Percentiles rank a stretch among this genome's conserved stretches.
Evolutionary conservation across 73 alveolate genomes (phyloP).

Genomic region (Symbiodinium pilosum): DNA sequence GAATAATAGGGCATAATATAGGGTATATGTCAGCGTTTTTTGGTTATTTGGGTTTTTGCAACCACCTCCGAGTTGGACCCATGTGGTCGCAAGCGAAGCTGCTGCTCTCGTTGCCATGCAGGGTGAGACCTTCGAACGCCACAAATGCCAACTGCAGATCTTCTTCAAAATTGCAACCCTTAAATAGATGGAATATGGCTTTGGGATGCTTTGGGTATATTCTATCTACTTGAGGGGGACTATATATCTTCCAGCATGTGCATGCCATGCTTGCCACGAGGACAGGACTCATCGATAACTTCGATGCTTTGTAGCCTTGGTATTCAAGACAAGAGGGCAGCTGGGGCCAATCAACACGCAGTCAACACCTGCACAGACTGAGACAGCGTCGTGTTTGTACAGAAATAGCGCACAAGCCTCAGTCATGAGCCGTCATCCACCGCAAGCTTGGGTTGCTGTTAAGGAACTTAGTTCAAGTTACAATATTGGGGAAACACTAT

Average conservation of each 20-base stretch:
- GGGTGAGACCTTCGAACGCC: slow-evolving; percentile 78
- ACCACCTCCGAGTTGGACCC: slow-evolving; percentile 73
- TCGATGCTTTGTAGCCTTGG: slow-evolving; percentile 54
- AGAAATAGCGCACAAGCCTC: slow-evolving; percentile 87
- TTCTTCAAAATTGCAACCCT: too few relatives aligned
- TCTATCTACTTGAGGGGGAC: too few relatives aligned
- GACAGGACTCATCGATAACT: slow-evolving; percentile 63
- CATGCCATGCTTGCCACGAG: background rate
- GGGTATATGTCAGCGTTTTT: background rate
- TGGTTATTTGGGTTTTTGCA: too few relatives aligned
- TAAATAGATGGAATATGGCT: too few relatives aligned
- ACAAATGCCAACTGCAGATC: background rate
- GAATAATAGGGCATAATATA: background rate
- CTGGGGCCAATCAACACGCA: too few relatives aligned
- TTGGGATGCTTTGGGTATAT: too few relatives aligned
- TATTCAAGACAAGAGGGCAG: too few relatives aligned
- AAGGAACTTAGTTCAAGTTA: background rate
- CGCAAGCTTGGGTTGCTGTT: background rate
- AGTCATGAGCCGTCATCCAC: background rate
- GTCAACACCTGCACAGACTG: too few relatives aligned
- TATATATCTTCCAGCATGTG: too few relatives aligned
- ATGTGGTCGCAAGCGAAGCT: slow-evolving; percentile 31
- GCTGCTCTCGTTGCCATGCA: slow-evolving; percentile 92
- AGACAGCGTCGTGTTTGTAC: slow-evolving; percentile 42
- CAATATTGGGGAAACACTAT: too few relatives aligned